Percentiles rank a stretch among this genome's conserved stretches.
phyloP scores from a whole-genome alignment of 495 filamentous ascomycete genomes.

The Saxophila tyrrhenica region DNA sequence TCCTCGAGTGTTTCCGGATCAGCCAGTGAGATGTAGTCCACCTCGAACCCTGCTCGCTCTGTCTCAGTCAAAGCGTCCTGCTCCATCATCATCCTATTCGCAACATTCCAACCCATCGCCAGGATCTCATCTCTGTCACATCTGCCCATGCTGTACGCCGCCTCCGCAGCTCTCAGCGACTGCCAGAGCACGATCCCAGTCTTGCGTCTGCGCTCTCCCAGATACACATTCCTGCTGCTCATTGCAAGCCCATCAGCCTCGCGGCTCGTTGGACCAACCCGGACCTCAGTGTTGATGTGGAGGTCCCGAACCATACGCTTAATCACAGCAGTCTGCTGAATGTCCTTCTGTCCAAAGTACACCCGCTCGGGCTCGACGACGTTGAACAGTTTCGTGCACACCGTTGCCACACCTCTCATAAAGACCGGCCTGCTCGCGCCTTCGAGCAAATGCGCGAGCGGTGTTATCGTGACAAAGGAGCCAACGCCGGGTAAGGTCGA shows the following conservation, averaged over 20 bases:
- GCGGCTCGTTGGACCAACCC: constrained; percentile 61
- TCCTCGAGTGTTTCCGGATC: constrained; percentile 74
- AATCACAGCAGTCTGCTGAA: constrained; percentile 91
- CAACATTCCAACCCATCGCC: constrained; percentile 48
- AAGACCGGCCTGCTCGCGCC: constrained; percentile 84
- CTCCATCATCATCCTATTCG: constrained; percentile 39
- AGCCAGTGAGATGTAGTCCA: constrained; percentile 84
- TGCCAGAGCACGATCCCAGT: constrained; percentile 60
- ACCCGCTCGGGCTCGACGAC: constrained; percentile 75
- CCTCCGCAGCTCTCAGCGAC: constrained; percentile 59
- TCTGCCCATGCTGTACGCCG: constrained; percentile 48
- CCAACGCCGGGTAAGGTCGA: constrained; percentile 54
- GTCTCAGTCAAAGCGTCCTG: constrained; percentile 51
- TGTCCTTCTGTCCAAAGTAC: constrained; percentile 97
- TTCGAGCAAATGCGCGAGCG: constrained; percentile 67
- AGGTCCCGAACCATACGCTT: constrained; percentile 80
- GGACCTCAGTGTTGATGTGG: constrained; percentile 63
- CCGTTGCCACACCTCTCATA: constrained; percentile 89
- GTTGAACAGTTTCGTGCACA: constrained; percentile 96
- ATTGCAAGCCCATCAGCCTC: constrained; percentile 80
- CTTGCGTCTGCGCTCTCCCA: constrained; percentile 60
- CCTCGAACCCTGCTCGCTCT: constrained; percentile 59
- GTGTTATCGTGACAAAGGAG: constrained; percentile 88
- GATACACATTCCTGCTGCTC: constrained; percentile 88
- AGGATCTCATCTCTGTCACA: constrained; percentile 52